Evolutionary conservation across 2,329 filamentous ascomycete genomes (phyloP), one percentile per base, ranked within the genome.

Genomic region (Didymella pomorum): DNA sequence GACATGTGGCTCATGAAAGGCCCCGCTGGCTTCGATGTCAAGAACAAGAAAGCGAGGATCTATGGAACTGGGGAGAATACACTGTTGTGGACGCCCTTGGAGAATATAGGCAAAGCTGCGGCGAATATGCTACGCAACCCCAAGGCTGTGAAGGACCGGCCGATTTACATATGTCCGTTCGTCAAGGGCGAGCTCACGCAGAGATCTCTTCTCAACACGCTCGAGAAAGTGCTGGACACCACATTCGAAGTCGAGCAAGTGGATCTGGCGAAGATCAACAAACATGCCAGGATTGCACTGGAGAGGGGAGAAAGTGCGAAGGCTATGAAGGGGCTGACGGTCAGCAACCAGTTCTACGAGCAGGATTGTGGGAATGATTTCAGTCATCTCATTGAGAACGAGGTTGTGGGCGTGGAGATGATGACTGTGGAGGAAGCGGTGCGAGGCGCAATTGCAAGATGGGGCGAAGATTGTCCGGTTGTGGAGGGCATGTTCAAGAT

Each of bases 1-100:
- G 74, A 77, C 16, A 75, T 77, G 73, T 74, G 74, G 74, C 66
- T 77, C n/a, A 74, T 71, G 63, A 73, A 74, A 60, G 75, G 75
- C 0, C 72, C 70, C 1, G 75, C 73, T 5, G 75, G 75, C 18
- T 73, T 77, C 52, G 67, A 75, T 33, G 61, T 76, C 20, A 50
- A 62, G 5, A 69, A 66, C 11, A 61, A 58, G 11, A 62, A 57
- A 23, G 73, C 73, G 2, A 64, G 73, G n/a, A 75, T 78, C 56
- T 76, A 78, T 49, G 74, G 72, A 25, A 68, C 69, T 0, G 74
- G 75, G 2, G 56, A 69, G 7, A 73, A 72, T 18, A 56, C 48
- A 0, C 51, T 72, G 0, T 71, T 61, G 49, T 77, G 74, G 74
- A 77, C 75, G 2, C 73, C 74, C 0, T 62, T 72, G 16, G 57